Evolutionary conservation across 2,329 filamentous ascomycete genomes (phyloP), one percentile per base, ranked within the genome.

Genomic region (Fusarium burgessii): DNA sequence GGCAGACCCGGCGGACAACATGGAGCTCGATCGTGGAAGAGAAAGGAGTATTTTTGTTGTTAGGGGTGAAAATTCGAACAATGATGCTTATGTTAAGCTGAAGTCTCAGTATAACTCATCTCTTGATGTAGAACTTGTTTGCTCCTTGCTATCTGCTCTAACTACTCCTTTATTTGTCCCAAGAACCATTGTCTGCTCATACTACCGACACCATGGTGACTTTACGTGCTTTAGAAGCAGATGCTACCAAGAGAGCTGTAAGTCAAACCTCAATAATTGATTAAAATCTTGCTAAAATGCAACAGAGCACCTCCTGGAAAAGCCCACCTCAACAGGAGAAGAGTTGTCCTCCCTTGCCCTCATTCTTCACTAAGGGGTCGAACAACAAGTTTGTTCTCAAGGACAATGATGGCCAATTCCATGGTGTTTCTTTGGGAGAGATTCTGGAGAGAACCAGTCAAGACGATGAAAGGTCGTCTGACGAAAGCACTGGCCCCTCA

Each of bases 401-500:
- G n/a, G 54, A 56, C 10, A 36, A 38, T 1, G 47, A 64, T 18
- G 66, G 55, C 0, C 25, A 49, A 6, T 58, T 56, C 4, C 40
- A 52, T 18, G 42, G 55, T 51, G 25, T 46, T 10, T 23, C 46
- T 10, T 14, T 67, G 18, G 36, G 36, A 14, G 57, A 62, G 1
- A 62, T 62, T 3, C 25, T 62, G 6, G 29, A 56, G 14, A 67
- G 41, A 29, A 41, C 45, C 12, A 65, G 42, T 17, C 50, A 57
- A 7, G 55, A 69, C 12, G 66, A 69, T 3, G 13, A 15, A 11
- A 51, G 32, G 14, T 69, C 66, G 9, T 69, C 65, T 12, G 47
- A 56, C 13, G 50, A 69, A 23, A 69, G 66, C 40, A 47, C 33
- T 33, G 43, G 46, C 15, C 65, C 59, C 20, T 64, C 66, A 8